phyloP scores from a whole-genome alignment of 2,329 filamentous ascomycete species.

The Ophiostoma ulmi region DNA sequence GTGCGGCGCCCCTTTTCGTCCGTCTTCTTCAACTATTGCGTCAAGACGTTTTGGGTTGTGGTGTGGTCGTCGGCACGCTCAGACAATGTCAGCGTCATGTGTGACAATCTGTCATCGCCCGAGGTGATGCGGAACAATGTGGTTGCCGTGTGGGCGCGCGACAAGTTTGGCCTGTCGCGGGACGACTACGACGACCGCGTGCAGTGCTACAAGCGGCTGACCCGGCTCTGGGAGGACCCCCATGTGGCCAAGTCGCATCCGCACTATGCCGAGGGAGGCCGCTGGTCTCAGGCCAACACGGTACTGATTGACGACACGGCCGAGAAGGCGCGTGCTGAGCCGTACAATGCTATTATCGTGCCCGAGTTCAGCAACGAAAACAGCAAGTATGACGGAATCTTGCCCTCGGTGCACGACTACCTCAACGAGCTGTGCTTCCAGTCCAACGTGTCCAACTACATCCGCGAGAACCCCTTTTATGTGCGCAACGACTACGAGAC shows the following conservation, averaged over 20 bases:
- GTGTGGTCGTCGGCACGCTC: constrained; percentile 86
- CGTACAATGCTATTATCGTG: constrained; percentile 73
- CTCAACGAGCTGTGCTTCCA: constrained; percentile 51
- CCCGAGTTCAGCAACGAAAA: constrained; percentile 63
- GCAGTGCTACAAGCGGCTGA: constrained; percentile 85
- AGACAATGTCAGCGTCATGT: constrained; percentile 65
- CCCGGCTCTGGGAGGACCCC: constrained; percentile 60
- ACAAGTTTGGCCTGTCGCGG: constrained; percentile 62
- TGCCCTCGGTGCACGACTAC: constrained; percentile 59
- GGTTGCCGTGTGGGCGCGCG: constrained; percentile 70
- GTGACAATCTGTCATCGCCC: constrained; percentile 46
- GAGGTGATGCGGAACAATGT: constrained; percentile 39
- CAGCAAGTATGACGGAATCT: constrained; percentile 40
- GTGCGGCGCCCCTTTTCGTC: constrained; percentile 61
- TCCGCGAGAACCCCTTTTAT: constrained; percentile 47
- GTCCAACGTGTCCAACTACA: constrained; percentile 58
- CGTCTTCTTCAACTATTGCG: constrained; percentile 67
- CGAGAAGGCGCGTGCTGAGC: constrained; percentile 77
- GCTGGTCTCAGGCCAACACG: constrained; percentile 80
- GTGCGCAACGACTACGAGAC: not conserved
- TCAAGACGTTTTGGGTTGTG: constrained; percentile 71
- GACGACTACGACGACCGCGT: constrained; percentile 65
- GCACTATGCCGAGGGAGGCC: constrained; percentile 28
- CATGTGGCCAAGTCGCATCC: constrained; percentile 43
- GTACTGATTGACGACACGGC: constrained; percentile 80